Conservation (phyloP, 805 yeast genomes). For the Naumovozyma baii region DNA sequence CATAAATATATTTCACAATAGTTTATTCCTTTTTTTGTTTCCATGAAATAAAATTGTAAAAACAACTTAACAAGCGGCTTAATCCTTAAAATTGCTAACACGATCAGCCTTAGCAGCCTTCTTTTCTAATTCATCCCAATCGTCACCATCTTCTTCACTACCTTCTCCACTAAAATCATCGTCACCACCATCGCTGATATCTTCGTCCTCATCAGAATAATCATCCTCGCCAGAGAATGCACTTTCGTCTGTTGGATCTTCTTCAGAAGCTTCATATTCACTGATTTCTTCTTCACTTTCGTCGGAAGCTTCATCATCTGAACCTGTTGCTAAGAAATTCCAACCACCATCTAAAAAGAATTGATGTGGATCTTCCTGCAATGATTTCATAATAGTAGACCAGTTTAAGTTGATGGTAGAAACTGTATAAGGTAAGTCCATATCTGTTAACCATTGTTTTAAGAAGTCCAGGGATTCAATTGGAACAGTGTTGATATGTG, state of each 20-base stretch:
- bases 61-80: no score
- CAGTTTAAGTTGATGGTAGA: constrained; percentile 95
- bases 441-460: constrained; percentile 95
- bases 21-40: neutral
- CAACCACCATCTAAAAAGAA: constrained; percentile 95
- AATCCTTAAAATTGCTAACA: constrained; percentile 22
- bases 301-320: constrained; percentile 63
- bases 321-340: constrained; percentile 84
- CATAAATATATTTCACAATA: neutral
- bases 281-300: constrained; percentile 59
- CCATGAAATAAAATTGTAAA: no score
- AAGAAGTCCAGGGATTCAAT: constrained; percentile 85
- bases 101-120: constrained; percentile 34
- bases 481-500: constrained; percentile 90
- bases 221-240: constrained; percentile 31
- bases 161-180: constrained; percentile 23
- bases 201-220: constrained; percentile 31
- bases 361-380: constrained; percentile 84
- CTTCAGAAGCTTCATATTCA: constrained; percentile 38
- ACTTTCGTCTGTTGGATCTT: constrained; percentile 36
- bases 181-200: constrained; percentile 28
- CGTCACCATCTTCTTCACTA: constrained; percentile 32
- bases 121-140: constrained; percentile 33
- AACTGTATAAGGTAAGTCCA: constrained; percentile 88
- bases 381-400: constrained; percentile 90